These are phyloP conservation scores for Leishmania turanica DNA, from an alignment of 208 protist species.

Conservation along the genomic window DNA sequence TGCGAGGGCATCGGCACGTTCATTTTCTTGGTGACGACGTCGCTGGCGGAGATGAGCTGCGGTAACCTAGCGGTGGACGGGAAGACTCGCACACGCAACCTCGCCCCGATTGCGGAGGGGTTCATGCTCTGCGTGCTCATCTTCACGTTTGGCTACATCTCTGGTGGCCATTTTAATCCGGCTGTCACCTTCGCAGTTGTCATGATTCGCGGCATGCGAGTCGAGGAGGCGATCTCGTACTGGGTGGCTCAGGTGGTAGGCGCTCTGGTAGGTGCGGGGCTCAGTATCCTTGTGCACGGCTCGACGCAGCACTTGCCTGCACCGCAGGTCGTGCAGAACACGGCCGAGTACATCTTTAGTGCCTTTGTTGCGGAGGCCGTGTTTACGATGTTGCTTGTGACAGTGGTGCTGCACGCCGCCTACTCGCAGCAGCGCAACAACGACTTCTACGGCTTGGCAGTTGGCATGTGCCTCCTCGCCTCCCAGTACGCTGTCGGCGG, in stretches of 20 bases:
- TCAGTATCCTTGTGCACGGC: constrained; percentile 64
- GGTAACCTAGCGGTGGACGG: constrained; percentile 65
- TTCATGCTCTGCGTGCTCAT: constrained; percentile 82
- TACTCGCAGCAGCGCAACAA: constrained; percentile 80
- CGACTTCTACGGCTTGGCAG: constrained; percentile 81
- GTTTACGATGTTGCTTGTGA: constrained; percentile 74
- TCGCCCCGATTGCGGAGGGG: constrained; percentile 80
- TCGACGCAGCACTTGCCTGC: constrained; percentile 70
- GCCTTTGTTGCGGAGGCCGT: constrained; percentile 70
- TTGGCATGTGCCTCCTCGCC: constrained; percentile 72
- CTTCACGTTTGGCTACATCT: constrained; percentile 87
- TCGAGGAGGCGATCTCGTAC: constrained; percentile 81
- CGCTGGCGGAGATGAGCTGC: constrained; percentile 77
- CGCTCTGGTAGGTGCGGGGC: constrained; percentile 54
- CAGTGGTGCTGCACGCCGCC: constrained; percentile 74
- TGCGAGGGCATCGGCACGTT: constrained; percentile 79
- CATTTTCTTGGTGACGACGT: constrained; percentile 76
- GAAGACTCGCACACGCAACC: constrained; percentile 66
- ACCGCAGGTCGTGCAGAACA: constrained; percentile 71
- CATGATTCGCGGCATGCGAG: constrained; percentile 62
- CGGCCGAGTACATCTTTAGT: constrained; percentile 63
- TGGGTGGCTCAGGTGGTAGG: constrained; percentile 85
- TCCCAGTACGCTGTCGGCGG: constrained; percentile 79
- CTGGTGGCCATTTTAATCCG: constrained; percentile 85
- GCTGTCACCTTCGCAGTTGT: constrained; percentile 75